Conservation (phyloP, 2,329 filamentous ascomycete species). For the Cytospora schulzeri region DNA sequence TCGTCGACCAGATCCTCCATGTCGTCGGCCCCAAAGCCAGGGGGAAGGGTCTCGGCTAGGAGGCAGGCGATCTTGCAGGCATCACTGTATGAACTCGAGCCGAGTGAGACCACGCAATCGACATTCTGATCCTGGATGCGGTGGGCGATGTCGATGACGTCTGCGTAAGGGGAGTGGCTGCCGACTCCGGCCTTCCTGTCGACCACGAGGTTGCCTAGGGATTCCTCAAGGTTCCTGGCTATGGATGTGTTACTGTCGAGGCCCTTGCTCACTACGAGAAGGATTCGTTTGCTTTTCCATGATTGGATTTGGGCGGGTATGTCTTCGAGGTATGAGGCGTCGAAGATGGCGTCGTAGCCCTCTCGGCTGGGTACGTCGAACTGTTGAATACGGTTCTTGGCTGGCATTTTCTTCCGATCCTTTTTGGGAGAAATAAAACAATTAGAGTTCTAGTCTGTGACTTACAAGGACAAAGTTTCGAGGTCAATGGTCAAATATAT, state of each 20-base stretch:
- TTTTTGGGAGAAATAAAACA: too few relatives aligned
- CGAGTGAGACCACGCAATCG: background rate
- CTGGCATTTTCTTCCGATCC: background rate
- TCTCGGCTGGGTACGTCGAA: background rate
- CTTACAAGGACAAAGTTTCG: background rate
- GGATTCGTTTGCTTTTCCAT: background rate
- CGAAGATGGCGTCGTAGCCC: background rate
- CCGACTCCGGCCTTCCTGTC: constrained; percentile 1
- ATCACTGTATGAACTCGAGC: background rate
- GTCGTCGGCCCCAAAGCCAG: background rate
- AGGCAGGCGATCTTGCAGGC: background rate
- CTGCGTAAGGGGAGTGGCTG: background rate
- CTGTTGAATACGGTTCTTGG: background rate
- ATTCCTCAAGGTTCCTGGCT: background rate
- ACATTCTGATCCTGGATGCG: background rate
- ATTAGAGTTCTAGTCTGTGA: too few relatives aligned
- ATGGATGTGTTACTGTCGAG: background rate
- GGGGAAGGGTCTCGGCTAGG: background rate
- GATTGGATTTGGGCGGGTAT: background rate
- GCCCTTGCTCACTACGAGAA: background rate
- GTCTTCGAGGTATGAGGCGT: background rate
- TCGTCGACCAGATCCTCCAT: background rate
- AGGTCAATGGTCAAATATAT: background rate
- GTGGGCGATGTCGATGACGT: constrained; percentile 1
- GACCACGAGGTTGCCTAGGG: background rate